Percentiles rank a stretch among this genome's conserved stretches.
Evolutionary conservation across 2,329 filamentous ascomycete species (phyloP).

Genomic region (Fusarium sp.): DNA sequence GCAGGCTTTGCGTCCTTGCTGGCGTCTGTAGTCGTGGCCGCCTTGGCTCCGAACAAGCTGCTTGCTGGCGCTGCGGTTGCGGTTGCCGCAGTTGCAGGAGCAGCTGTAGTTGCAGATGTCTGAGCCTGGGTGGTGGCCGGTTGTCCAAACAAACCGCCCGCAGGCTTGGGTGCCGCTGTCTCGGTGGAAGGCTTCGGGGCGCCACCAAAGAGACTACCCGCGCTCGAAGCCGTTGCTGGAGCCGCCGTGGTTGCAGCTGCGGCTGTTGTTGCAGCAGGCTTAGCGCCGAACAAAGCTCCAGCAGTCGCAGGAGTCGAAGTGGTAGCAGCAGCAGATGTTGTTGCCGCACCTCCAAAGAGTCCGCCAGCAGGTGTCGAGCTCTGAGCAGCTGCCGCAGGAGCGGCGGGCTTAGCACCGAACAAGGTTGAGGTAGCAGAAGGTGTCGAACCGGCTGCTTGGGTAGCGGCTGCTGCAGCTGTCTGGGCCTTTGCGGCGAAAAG

Average conservation of each 20-base stretch:
- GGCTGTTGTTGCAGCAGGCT: slow-evolving; percentile 44
- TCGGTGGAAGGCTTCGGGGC: slow-evolving; percentile 39
- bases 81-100: slow-evolving; percentile 44
- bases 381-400: slow-evolving; percentile 48
- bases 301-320: slow-evolving; percentile 46
- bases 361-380: slow-evolving; percentile 50
- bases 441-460: slow-evolving; percentile 38
- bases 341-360: slow-evolving; percentile 50
- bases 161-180: slow-evolving; percentile 38
- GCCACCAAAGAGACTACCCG: slow-evolving; percentile 42
- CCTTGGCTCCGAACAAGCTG: slow-evolving; percentile 51
- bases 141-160: slow-evolving; percentile 43
- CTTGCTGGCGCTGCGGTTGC: slow-evolving; percentile 48
- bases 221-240: slow-evolving; percentile 42
- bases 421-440: slow-evolving; percentile 43
- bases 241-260: slow-evolving; percentile 41
- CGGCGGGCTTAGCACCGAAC: slow-evolving; percentile 57
- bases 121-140: slow-evolving; percentile 34
- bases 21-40: slow-evolving; percentile 47
- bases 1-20: slow-evolving; percentile 47
- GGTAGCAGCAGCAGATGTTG: slow-evolving; percentile 45
- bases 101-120: slow-evolving; percentile 39
- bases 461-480: slow-evolving; percentile 34
- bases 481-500: slow-evolving; percentile 41
- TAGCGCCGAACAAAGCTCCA: slow-evolving; percentile 49